These are phyloP conservation scores for Fraxinus angustifolia DNA, from an alignment of 305 asterid genomes.

Conservation along the genomic window DNA sequence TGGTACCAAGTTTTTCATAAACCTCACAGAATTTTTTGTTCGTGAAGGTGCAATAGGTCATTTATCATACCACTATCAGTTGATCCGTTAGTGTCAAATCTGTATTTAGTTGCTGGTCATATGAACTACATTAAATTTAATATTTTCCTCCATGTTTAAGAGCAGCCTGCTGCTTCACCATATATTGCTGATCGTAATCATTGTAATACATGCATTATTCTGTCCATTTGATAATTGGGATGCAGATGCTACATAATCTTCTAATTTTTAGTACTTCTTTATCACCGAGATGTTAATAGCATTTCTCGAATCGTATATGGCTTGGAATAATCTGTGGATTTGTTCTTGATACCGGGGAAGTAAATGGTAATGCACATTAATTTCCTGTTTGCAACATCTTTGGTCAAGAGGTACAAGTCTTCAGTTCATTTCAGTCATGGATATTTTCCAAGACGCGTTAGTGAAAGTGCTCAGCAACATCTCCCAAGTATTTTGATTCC, in stretches of 20 bases:
- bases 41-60: not conserved
- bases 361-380: not conserved
- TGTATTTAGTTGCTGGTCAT: not conserved
- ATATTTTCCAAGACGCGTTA: not conserved
- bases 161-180: not conserved
- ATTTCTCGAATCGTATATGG: not conserved
- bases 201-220: not conserved
- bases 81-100: not conserved
- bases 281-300: not conserved
- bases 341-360: not conserved
- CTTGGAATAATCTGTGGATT: not conserved
- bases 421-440: not conserved
- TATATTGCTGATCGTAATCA: not conserved
- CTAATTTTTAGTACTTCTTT: constrained; percentile 6
- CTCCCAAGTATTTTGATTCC: not conserved
- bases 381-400: constrained; percentile 1
- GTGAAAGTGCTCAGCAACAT: not conserved
- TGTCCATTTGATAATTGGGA: not conserved
- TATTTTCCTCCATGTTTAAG: not conserved
- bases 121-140: not conserved
- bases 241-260: not conserved
- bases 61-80: not conserved
- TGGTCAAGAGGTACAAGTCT: not conserved
- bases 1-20: not conserved
- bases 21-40: constrained; percentile 3